phyloP scores from a whole-genome alignment of 176 grass and related monocot species.

The Typha latifolia region DNA sequence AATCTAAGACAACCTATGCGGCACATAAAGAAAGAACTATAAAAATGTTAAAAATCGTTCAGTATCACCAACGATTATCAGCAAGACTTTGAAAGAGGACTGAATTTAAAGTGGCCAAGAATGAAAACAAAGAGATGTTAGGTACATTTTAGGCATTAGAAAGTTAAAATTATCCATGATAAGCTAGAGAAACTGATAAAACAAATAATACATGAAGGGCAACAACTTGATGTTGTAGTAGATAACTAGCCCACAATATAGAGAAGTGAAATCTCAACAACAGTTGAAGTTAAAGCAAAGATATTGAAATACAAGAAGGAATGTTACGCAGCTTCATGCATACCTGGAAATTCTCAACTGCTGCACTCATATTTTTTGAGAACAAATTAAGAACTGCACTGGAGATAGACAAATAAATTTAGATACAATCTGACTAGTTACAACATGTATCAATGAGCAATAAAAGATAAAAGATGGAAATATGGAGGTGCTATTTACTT shows the following conservation, averaged over 20 bases:
- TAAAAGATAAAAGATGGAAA: background rate
- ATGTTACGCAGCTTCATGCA: background rate
- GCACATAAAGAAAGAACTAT: background rate
- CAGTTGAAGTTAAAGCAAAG: too few relatives aligned
- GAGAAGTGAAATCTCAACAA: too few relatives aligned
- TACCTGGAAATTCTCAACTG: conserved; percentile 98
- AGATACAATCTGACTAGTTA: background rate
- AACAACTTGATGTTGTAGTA: too few relatives aligned
- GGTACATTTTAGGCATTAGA: too few relatives aligned
- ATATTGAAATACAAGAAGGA: too few relatives aligned
- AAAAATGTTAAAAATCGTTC: background rate
- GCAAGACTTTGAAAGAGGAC: too few relatives aligned
- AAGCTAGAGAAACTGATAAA: too few relatives aligned
- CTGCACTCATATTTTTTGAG: conserved; percentile 82
- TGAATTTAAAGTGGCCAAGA: too few relatives aligned
- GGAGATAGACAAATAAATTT: conserved; percentile 32
- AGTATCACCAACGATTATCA: background rate
- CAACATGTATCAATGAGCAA: background rate
- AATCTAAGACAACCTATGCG: conserved; percentile 76
- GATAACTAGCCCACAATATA: too few relatives aligned
- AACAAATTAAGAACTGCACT: conserved; percentile 88
- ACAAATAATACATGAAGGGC: too few relatives aligned
- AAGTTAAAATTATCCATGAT: too few relatives aligned
- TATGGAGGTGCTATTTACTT: conserved; percentile 40
- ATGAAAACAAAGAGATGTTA: too few relatives aligned